phyloP scores from a whole-genome alignment of 2,329 filamentous ascomycete genomes.

The Hymenoscyphus infarciens region DNA sequence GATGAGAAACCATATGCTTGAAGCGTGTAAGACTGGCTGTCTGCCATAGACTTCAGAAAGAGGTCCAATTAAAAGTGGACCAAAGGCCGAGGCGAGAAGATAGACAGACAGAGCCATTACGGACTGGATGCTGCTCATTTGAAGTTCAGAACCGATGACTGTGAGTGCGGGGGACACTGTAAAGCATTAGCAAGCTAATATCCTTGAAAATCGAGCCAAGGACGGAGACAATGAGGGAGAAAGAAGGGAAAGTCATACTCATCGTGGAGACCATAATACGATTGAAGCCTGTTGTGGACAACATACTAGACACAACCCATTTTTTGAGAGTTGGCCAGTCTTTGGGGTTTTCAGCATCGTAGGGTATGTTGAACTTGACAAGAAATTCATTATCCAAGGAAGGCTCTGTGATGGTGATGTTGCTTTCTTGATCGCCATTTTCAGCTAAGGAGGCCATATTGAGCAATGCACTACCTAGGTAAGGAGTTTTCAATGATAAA shows the following conservation, averaged over 20 bases:
- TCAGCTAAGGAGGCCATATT: too few relatives aligned
- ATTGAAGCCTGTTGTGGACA: not conserved
- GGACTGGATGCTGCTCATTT: not conserved
- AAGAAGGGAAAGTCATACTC: not conserved
- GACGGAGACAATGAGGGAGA: not conserved
- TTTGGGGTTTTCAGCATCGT: not conserved
- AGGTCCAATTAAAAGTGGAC: conserved; percentile 57
- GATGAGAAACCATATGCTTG: conserved; percentile 52
- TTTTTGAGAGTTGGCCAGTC: not conserved
- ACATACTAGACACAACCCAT: not conserved
- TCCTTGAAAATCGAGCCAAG: not conserved
- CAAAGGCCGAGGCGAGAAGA: conserved; percentile 18
- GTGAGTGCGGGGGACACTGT: not conserved
- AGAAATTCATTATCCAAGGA: too few relatives aligned
- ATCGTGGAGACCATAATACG: not conserved
- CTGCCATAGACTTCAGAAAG: conserved; percentile 59
- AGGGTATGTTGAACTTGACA: too few relatives aligned
- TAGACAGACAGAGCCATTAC: not conserved
- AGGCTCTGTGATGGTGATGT: too few relatives aligned
- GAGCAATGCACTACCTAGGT: too few relatives aligned
- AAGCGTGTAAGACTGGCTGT: conserved; percentile 54
- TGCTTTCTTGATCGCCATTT: too few relatives aligned
- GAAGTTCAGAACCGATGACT: not conserved
- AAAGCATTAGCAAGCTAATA: not conserved
- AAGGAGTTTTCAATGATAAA: too few relatives aligned